These are phyloP conservation scores for Mycena haematopus DNA, from an alignment of 768 basidiomycete genomes.

Conservation along the genomic window DNA sequence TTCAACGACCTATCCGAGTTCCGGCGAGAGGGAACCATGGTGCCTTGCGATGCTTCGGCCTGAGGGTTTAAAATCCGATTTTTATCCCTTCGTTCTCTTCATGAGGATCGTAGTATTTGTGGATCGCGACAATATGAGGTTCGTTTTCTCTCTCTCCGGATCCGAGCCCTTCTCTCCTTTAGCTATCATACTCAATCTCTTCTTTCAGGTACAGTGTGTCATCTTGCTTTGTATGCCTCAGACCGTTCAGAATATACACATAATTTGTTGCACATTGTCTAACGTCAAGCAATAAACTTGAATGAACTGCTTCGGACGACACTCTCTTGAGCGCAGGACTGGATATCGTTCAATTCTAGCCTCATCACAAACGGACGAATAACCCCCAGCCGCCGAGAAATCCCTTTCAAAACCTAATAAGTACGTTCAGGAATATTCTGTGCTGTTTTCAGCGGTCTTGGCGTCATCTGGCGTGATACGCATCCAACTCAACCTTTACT, in stretches of 20 bases:
- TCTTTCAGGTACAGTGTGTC: not conserved
- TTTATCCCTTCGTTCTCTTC: constrained; percentile 20
- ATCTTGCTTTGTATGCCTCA: not conserved
- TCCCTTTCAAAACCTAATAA: no score
- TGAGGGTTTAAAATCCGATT: no score
- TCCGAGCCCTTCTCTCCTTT: not conserved
- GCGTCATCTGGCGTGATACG: no score
- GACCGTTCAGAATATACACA: not conserved
- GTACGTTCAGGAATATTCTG: no score
- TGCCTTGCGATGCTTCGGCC: constrained; percentile 1
- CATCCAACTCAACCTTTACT: not conserved
- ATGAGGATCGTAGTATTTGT: not conserved
- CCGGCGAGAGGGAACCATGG: no score
- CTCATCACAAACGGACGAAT: no score
- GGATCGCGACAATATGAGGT: not conserved
- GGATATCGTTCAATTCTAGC: no score
- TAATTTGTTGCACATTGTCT: not conserved
- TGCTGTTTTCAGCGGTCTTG: no score
- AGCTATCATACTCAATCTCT: not conserved
- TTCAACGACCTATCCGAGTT: no score
- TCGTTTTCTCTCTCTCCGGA: not conserved
- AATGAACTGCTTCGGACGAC: no score
- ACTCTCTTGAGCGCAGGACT: no score
- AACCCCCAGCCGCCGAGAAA: no score
- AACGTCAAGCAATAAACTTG: not conserved